These are phyloP conservation scores for Talaromyces nanjingensis DNA, from an alignment of 495 filamentous ascomycete genomes.

Conservation along the genomic window DNA sequence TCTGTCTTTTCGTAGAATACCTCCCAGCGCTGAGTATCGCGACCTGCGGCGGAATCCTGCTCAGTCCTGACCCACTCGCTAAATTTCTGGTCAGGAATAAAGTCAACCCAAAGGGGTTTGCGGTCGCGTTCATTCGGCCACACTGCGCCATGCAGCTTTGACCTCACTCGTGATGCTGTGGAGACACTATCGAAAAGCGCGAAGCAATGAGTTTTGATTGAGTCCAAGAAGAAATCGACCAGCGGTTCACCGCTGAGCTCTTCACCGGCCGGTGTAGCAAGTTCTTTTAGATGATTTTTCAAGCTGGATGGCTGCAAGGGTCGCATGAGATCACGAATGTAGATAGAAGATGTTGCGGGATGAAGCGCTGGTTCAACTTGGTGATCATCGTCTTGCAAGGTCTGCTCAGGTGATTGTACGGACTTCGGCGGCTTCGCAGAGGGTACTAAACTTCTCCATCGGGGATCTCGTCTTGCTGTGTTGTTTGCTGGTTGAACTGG, in stretches of 20 bases:
- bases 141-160: conserved; percentile 63
- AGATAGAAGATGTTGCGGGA: conserved; percentile 76
- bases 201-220: conserved; percentile 83
- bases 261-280: conserved; percentile 54
- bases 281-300: conserved; percentile 55
- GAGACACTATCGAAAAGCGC: conserved; percentile 58
- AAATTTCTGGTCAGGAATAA: conserved; percentile 71
- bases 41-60: conserved; percentile 40
- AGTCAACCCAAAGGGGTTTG: conserved; percentile 84
- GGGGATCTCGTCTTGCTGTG: conserved; percentile 18
- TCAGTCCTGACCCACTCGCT: conserved; percentile 70
- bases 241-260: conserved; percentile 47
- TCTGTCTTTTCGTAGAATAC: conserved; percentile 58
- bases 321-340: conserved; percentile 87
- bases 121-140: conserved; percentile 86
- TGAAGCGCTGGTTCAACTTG: conserved; percentile 64
- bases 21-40: conserved; percentile 57
- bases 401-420: not conserved
- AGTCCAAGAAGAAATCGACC: conserved; percentile 68
- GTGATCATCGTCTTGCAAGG: conserved; percentile 29
- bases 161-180: conserved; percentile 72
- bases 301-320: conserved; percentile 64
- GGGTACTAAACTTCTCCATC: conserved; percentile 52
- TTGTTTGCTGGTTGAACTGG: not conserved
- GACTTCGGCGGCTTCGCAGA: conserved; percentile 13